phyloP scores from a whole-genome alignment of 176 grass and related monocot genomes.

The Zizania latifolia region DNA sequence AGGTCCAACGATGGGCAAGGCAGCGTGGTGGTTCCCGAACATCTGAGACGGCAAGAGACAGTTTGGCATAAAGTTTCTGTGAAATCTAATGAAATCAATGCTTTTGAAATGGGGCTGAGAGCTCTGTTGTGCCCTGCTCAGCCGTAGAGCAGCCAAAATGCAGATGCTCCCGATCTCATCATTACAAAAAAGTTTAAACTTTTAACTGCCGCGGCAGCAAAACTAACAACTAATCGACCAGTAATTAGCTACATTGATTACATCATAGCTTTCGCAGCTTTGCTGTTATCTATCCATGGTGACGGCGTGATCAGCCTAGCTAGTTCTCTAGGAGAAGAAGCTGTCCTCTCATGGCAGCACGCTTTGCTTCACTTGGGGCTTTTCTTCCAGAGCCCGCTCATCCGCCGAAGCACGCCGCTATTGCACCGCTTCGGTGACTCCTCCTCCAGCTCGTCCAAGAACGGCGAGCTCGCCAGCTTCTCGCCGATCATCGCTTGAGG shows the following conservation, averaged over 20 bases:
- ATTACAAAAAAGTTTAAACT: too few relatives aligned
- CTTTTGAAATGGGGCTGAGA: too few relatives aligned
- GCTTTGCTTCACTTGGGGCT: slow-evolving; percentile 49
- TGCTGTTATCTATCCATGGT: not conserved
- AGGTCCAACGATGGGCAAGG: too few relatives aligned
- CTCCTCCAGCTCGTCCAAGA: slow-evolving; percentile 78
- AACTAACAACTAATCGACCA: not conserved
- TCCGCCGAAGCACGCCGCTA: slow-evolving; percentile 60
- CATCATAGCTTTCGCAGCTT: too few relatives aligned
- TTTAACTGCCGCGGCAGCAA: too few relatives aligned
- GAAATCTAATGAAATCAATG: too few relatives aligned
- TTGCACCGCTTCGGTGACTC: slow-evolving; percentile 68
- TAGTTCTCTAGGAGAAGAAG: not conserved
- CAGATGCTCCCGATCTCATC: not conserved
- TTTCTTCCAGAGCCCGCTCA: slow-evolving; percentile 96
- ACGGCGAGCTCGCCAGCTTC: slow-evolving; percentile 87
- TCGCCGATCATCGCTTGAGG: slow-evolving; percentile 68
- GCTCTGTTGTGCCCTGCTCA: too few relatives aligned
- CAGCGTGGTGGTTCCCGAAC: too few relatives aligned
- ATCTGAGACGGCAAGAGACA: too few relatives aligned
- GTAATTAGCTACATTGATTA: too few relatives aligned
- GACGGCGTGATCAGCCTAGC: not conserved
- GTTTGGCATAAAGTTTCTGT: too few relatives aligned
- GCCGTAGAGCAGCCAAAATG: too few relatives aligned
- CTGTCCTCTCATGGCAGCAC: not conserved